phyloP scores from a whole-genome alignment of 345 rosid genomes.

The Lepidium aucheri region DNA sequence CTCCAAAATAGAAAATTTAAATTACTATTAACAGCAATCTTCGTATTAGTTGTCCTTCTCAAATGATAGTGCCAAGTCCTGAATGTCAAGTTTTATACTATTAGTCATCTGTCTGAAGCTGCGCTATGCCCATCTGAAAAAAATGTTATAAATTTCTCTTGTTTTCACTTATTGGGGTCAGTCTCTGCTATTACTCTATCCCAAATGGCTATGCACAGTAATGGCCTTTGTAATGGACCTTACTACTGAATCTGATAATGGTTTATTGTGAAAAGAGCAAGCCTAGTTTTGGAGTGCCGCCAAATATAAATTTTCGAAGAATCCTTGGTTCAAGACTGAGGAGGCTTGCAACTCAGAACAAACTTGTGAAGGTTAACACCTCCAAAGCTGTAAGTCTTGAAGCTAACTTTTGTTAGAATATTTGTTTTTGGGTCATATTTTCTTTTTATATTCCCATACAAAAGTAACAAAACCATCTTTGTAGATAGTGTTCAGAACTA shows the following conservation, averaged over 20 bases:
- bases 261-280: conserved; percentile 36
- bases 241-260: not conserved
- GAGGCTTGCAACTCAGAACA: conserved; percentile 68
- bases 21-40: not conserved
- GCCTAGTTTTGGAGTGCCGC: conserved; percentile 62
- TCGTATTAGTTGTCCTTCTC: not conserved
- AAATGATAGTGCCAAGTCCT: not conserved
- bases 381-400: conserved; percentile 18
- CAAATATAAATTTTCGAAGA: conserved; percentile 62
- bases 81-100: not conserved
- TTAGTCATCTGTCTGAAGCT: not conserved
- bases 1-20: not conserved
- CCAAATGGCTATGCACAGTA: not conserved
- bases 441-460: not conserved
- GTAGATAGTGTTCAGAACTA: not conserved
- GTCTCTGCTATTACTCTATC: not conserved
- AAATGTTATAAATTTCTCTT: not conserved
- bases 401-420: not conserved
- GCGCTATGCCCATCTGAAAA: not conserved
- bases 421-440: not conserved
- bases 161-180: conserved; percentile 1
- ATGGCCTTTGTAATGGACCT: not conserved
- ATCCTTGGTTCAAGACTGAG: conserved; percentile 63
- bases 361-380: conserved; percentile 65
- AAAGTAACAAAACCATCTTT: not conserved